phyloP scores from a whole-genome alignment of 176 grass and related monocot species.

The Oryza australiensis region DNA sequence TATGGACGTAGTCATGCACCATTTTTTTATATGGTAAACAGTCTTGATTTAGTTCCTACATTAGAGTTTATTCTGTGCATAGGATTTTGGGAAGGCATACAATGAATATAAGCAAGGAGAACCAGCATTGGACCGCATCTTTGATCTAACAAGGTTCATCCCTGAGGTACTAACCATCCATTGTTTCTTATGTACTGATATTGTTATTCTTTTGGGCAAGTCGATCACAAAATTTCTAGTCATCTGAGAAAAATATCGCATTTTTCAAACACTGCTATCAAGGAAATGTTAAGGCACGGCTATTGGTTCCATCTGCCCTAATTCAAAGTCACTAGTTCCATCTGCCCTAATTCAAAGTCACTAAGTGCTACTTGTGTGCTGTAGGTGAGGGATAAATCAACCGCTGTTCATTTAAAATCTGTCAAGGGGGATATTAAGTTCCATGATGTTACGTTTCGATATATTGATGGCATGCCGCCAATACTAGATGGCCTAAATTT shows the following conservation, averaged over 20 bases:
- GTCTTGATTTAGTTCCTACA: constrained; percentile 24
- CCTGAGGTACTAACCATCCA: constrained; percentile 53
- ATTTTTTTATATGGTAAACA: neutral
- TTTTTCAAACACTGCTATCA: constrained; percentile 12
- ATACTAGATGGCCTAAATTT: constrained; percentile 56
- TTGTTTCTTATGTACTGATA: constrained; percentile 15
- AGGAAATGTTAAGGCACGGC: neutral
- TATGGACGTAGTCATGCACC: neutral
- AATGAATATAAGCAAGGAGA: constrained; percentile 92
- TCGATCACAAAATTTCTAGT: neutral
- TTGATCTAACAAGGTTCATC: constrained; percentile 68
- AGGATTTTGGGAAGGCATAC: constrained; percentile 82
- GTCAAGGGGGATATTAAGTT: constrained; percentile 72
- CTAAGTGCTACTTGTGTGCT: neutral
- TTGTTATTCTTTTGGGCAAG: neutral
- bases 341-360: constrained; percentile 12
- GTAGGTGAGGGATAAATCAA: constrained; percentile 64
- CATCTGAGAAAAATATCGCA: constrained; percentile 16
- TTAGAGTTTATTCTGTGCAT: constrained; percentile 12
- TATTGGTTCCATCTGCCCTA: neutral
- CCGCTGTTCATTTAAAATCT: constrained; percentile 50
- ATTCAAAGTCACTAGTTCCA: constrained; percentile 5
- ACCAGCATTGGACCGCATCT: constrained; percentile 70
- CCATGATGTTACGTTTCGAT: constrained; percentile 70
- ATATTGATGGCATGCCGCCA: constrained; percentile 49